A percentile compares a stretch with the other conserved stretches of the same genome.
Evolutionary conservation across 2,329 filamentous ascomycete genomes (phyloP).

Genomic region (Fusarium nelsonii): DNA sequence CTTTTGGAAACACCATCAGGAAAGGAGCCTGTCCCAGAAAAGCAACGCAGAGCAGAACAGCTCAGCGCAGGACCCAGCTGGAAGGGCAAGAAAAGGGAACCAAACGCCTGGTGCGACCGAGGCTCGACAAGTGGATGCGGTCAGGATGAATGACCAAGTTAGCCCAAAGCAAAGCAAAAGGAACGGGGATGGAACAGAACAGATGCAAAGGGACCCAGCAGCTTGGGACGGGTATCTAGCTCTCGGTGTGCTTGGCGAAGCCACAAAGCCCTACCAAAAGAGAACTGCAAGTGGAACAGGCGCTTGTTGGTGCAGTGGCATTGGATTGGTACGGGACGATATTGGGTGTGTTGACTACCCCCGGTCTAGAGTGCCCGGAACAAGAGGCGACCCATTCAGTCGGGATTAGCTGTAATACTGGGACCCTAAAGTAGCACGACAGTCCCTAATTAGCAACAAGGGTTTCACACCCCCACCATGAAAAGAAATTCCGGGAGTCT

Average conservation of each 20-base stretch:
- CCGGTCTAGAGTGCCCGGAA: slow-evolving; percentile 31
- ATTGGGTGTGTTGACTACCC: slow-evolving; percentile 29
- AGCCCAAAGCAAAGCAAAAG: slow-evolving; percentile 14
- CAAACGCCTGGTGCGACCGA: slow-evolving; percentile 40
- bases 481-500: slow-evolving; percentile 5
- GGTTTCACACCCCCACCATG: slow-evolving; percentile 14
- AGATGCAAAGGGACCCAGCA: slow-evolving; percentile 44
- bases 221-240: slow-evolving; percentile 50
- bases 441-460: slow-evolving; percentile 6
- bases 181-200: background rate
- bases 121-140: slow-evolving; percentile 37
- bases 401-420: slow-evolving; percentile 31
- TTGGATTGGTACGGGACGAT: slow-evolving; percentile 29
- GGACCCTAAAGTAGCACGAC: slow-evolving; percentile 8
- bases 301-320: slow-evolving; percentile 27
- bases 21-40: slow-evolving; percentile 24
- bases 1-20: slow-evolving; percentile 34
- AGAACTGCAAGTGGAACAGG: slow-evolving; percentile 29
- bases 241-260: slow-evolving; percentile 43
- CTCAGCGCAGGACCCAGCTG: slow-evolving; percentile 8
- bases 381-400: slow-evolving; percentile 40
- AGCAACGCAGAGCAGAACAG: slow-evolving; percentile 10
- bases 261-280: slow-evolving; percentile 42
- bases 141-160: slow-evolving; percentile 17
- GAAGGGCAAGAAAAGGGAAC: slow-evolving; percentile 27